Evolutionary conservation across 768 basidiomycete genomes (phyloP), one percentile per base, ranked within the genome.

Genomic region (Calocybe indica): DNA sequence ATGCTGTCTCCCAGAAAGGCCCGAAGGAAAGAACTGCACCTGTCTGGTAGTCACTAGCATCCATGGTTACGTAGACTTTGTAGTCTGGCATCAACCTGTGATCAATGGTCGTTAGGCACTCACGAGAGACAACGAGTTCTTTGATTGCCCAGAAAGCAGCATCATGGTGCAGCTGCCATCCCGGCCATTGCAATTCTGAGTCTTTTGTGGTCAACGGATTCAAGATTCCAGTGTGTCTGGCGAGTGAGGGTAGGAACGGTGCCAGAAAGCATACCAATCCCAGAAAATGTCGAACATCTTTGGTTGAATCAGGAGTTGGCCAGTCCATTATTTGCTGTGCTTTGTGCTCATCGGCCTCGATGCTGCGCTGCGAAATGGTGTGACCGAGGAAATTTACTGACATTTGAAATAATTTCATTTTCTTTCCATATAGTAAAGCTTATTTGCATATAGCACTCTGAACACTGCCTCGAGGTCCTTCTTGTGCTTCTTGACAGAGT

Each of bases 391-490:
- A n/a, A n/a, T n/a, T n/a, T n/a, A n/a, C n/a, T n/a, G n/a, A n/a
- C n/a, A n/a, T n/a, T n/a, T n/a, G n/a, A n/a, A n/a, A n/a, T n/a
- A n/a, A n/a, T n/a, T n/a, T n/a, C n/a, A n/a, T n/a, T n/a, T n/a
- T n/a, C 28, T 62, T 53, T 5, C 36, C 43, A 12, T 45, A 13
- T 46, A 40, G 41, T 54, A 57, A 0, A 57, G 46, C 29, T 47
- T 43, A 0, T 47, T 48, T 1, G 34, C 30, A 7, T 30, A 11
- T 3, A 61, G 43, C 0, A 53, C 60, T 0, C 55, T 45, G 0
- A 70, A 49, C 5, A 71, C 68, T 12, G 66, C 55, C 36, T 62
- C 58, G 12, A 69, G 43, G 0, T 50, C 37, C 0, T 61, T 65
- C 13, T 70, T 44, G 0, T 65, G 67, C 45, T 57, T 57, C 7